Conservation (phyloP, 345 rosid species). For the Abelmoschus esculentus region DNA sequence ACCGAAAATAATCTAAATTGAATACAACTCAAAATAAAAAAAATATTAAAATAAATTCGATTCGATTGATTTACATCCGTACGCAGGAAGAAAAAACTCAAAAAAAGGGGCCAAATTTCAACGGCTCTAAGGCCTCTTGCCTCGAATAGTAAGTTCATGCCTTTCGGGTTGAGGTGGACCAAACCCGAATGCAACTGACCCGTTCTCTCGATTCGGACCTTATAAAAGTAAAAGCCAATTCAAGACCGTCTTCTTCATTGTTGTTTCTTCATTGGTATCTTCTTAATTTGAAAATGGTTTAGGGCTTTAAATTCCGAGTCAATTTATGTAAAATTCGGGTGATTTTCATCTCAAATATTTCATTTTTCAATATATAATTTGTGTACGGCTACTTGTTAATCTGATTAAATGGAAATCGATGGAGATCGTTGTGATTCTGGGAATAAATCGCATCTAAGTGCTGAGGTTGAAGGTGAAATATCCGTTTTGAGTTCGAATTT, state of each 20-base stretch:
- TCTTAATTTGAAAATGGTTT: not conserved
- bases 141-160: not conserved
- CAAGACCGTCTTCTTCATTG: not conserved
- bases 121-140: not conserved
- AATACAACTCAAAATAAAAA: too few relatives aligned
- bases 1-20: too few relatives aligned
- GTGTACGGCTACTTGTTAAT: not conserved
- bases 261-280: constrained; percentile 5
- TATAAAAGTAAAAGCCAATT: not conserved
- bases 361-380: not conserved
- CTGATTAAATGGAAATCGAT: constrained; percentile 16
- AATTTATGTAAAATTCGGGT: not conserved
- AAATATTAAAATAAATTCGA: too few relatives aligned
- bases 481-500: constrained; percentile 32
- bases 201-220: not conserved
- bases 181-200: not conserved
- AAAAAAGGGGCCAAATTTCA: not conserved
- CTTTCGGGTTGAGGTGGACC: not conserved
- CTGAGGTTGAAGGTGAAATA: constrained; percentile 15
- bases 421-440: constrained; percentile 10
- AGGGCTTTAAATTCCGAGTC: not conserved
- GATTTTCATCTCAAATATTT: not conserved
- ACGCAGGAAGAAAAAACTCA: too few relatives aligned
- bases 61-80: too few relatives aligned
- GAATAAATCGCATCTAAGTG: constrained; percentile 7